These are phyloP conservation scores for Lathyrus sativus DNA, from an alignment of 306 rosid species.

Conservation along the genomic window DNA sequence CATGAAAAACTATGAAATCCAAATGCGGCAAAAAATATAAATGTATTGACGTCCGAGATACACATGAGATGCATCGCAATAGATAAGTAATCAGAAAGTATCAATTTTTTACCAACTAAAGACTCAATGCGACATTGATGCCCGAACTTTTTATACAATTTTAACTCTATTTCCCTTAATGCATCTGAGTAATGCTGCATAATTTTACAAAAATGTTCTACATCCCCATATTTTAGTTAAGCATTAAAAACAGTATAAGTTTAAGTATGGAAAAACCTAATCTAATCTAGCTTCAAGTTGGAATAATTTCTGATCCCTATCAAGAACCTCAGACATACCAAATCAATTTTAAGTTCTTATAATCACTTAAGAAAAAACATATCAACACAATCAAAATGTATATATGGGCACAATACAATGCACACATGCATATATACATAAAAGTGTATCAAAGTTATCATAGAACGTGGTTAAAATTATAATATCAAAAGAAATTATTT, in stretches of 20 bases:
- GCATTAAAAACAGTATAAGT: neutral
- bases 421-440: neutral
- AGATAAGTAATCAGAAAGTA: neutral
- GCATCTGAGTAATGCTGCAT: too few relatives aligned
- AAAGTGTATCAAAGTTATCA: neutral
- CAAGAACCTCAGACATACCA: neutral
- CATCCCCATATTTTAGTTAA: neutral
- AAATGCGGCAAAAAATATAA: neutral
- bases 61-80: neutral
- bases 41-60: neutral
- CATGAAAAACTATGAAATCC: neutral
- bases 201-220: neutral
- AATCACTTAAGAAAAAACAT: neutral
- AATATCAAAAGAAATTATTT: neutral
- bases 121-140: too few relatives aligned
- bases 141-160: neutral
- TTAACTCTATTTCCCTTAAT: too few relatives aligned
- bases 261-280: neutral
- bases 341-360: neutral
- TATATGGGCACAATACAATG: neutral
- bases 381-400: neutral
- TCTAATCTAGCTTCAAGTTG: neutral
- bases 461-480: neutral
- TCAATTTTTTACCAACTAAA: neutral
- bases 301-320: neutral